Percentiles rank a stretch among this genome's conserved stretches.
Evolutionary conservation across 305 asterid species (phyloP).

Genomic region (Coffea humblotiana): DNA sequence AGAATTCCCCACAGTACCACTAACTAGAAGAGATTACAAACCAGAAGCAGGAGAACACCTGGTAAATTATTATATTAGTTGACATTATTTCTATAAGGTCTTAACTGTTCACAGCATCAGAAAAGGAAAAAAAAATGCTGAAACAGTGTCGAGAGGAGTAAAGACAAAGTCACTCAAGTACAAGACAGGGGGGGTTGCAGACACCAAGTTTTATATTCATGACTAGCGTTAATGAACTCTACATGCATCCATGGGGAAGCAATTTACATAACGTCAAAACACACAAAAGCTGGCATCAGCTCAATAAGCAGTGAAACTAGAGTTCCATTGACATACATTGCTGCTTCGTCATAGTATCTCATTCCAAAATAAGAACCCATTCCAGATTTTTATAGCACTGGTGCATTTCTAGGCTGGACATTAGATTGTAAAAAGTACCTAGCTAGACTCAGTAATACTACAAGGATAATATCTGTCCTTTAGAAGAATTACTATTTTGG

Average conservation of each 20-base stretch:
- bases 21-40: background rate
- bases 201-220: background rate
- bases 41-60: background rate
- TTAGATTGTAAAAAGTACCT: background rate
- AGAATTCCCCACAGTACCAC: conserved; percentile 26
- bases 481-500: background rate
- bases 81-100: background rate
- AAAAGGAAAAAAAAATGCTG: background rate
- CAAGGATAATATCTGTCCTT: background rate
- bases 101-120: background rate
- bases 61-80: conserved; percentile 23
- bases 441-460: background rate
- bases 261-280: background rate
- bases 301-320: background rate
- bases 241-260: background rate
- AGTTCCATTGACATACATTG: too few relatives aligned
- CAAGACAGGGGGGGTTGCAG: background rate
- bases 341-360: background rate
- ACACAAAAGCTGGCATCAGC: background rate
- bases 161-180: background rate
- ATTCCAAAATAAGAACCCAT: background rate
- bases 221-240: background rate
- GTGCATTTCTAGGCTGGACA: background rate
- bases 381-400: background rate
- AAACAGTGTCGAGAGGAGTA: background rate